These are phyloP conservation scores for Jaltomata sinuosa DNA, from an alignment of 257 asterid species.

Conservation along the genomic window DNA sequence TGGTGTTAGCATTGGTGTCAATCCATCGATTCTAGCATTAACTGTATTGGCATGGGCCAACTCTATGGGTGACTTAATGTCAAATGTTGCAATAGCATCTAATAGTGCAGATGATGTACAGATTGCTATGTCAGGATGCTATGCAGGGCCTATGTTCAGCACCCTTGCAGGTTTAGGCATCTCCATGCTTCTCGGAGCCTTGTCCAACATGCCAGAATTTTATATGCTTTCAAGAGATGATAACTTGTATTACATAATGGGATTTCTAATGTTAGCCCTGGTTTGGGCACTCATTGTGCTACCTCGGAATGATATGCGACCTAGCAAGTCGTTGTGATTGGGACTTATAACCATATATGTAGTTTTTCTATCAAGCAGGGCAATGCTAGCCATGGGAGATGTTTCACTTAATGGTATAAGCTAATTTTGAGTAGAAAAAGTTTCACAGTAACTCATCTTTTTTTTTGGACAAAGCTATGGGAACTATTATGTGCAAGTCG, in stretches of 20 bases:
- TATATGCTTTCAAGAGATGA: conserved; percentile 44
- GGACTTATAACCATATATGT: conserved; percentile 60
- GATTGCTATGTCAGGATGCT: conserved; percentile 79
- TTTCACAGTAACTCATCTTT: background rate
- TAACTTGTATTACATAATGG: conserved; percentile 59
- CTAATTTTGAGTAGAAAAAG: background rate
- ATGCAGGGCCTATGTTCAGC: conserved; percentile 89
- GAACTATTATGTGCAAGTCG: background rate
- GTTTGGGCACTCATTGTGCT: conserved; percentile 61
- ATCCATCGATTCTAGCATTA: conserved; percentile 48
- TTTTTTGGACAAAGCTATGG: background rate
- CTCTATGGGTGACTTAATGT: conserved; percentile 78
- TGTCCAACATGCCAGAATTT: conserved; percentile 32
- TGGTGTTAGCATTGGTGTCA: conserved; percentile 46
- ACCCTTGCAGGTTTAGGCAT: conserved; percentile 62
- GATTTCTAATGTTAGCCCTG: conserved; percentile 40
- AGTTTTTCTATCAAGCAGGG: conserved; percentile 42
- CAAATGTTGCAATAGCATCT: conserved; percentile 69
- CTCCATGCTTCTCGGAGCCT: conserved; percentile 65
- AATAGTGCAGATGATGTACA: conserved; percentile 57
- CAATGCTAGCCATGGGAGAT: conserved; percentile 40
- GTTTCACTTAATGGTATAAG: conserved; percentile 26
- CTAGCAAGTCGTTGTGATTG: conserved; percentile 43
- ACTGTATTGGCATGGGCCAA: conserved; percentile 87
- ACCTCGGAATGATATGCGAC: conserved; percentile 59